Percentiles rank a stretch among this genome's conserved stretches.
These are phyloP conservation scores for Pichia sp. DNA, from an alignment of 1,139 yeast species.

Conservation along the genomic window DNA sequence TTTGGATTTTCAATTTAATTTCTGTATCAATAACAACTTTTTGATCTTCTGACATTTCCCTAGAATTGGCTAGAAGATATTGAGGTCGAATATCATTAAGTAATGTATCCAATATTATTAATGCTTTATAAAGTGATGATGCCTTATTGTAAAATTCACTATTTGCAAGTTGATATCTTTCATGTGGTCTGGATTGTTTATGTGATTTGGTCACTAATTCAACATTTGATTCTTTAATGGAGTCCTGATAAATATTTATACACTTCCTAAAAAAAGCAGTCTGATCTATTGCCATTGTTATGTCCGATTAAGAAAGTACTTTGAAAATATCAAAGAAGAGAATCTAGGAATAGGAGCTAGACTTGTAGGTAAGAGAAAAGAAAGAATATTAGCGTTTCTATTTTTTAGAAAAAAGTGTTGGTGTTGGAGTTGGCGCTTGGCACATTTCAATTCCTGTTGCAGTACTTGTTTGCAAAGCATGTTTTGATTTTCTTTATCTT, in stretches of 20 bases:
- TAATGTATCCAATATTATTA: constrained; percentile 15
- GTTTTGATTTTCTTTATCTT: too few species aligned
- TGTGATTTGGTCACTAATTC: neutral
- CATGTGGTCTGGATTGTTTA: neutral
- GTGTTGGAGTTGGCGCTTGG: too few species aligned
- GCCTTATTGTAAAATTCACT: constrained; percentile 7
- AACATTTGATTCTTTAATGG: neutral
- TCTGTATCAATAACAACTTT: constrained; percentile 24
- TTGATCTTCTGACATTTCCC: constrained; percentile 19
- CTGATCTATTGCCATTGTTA: constrained; percentile 17
- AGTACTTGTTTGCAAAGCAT: too few species aligned
- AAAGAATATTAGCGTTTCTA: too few species aligned
- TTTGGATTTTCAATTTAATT: constrained; percentile 21
- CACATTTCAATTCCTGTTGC: too few species aligned
- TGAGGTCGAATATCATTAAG: constrained; percentile 24
- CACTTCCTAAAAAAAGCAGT: constrained; percentile 28
- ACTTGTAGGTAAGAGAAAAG: too few species aligned
- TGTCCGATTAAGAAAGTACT: too few species aligned
- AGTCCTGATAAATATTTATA: constrained; percentile 24
- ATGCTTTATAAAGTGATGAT: constrained; percentile 2
- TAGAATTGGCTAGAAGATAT: constrained; percentile 26
- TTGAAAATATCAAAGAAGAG: too few species aligned
- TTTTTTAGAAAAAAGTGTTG: too few species aligned
- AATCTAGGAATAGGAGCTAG: too few species aligned
- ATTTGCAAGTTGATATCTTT: neutral